phyloP scores from a whole-genome alignment of 148 eudicot genomes.

The Amaranthus hypochondriacus region DNA sequence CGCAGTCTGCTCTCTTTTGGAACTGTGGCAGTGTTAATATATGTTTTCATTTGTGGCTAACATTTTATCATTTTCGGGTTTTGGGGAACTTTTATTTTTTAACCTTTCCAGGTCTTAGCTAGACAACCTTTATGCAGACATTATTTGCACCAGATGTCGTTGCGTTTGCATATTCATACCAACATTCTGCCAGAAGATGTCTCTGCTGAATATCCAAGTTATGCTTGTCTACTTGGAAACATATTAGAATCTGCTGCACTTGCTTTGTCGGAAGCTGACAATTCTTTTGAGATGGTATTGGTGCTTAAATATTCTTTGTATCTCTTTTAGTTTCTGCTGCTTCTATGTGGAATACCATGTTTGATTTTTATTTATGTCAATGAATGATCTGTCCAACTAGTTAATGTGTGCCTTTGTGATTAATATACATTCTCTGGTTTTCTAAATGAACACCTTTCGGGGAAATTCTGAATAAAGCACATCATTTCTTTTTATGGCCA shows the following conservation, averaged over 20 bases:
- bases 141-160: constrained; percentile 72
- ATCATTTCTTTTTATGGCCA: too few relatives aligned
- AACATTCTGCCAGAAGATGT: constrained; percentile 64
- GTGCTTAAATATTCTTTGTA: constrained; percentile 3
- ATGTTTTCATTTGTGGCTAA: constrained; percentile 3
- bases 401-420: neutral
- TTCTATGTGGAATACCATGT: neutral
- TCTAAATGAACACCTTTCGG: too few relatives aligned
- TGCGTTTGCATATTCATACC: constrained; percentile 46
- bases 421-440: too few relatives aligned
- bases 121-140: constrained; percentile 49
- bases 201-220: constrained; percentile 74
- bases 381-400: neutral
- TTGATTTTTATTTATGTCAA: neutral
- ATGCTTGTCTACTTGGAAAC: constrained; percentile 95
- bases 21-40: neutral
- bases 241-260: constrained; percentile 62
- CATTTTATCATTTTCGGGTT: constrained; percentile 5
- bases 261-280: constrained; percentile 49
- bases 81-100: neutral
- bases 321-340: neutral
- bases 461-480: too few relatives aligned
- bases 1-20: neutral
- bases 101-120: constrained; percentile 51
- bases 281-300: constrained; percentile 70